phyloP scores from a whole-genome alignment of 352 stramenopile genomes.

The Labyrinthula sp. region DNA sequence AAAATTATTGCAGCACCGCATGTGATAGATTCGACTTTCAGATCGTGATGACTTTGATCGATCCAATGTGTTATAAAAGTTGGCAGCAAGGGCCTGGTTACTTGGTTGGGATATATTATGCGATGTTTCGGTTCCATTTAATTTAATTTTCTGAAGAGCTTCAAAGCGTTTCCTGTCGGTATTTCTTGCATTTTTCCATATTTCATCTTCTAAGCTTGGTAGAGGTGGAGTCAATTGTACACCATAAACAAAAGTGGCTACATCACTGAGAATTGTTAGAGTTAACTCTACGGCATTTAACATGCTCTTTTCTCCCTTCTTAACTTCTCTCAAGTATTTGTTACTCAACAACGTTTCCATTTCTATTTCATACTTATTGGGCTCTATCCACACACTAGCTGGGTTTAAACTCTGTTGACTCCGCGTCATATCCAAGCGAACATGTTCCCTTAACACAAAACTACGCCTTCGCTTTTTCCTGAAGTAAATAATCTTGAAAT shows the following conservation, averaged over 20 bases:
- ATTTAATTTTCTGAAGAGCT: not conserved
- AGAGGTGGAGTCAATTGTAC: not conserved
- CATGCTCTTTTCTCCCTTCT: not conserved
- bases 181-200: not conserved
- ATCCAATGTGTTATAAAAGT: constrained; percentile 59
- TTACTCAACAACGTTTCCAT: constrained; percentile 12
- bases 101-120: too few relatives aligned
- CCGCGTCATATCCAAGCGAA: constrained; percentile 21
- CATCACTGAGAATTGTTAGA: constrained; percentile 8
- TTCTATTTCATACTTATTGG: constrained; percentile 21
- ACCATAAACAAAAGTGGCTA: constrained; percentile 25
- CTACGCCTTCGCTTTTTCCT: constrained; percentile 17
- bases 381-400: not conserved
- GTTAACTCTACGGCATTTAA: constrained; percentile 7
- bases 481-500: constrained; percentile 21
- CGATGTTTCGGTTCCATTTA: too few relatives aligned
- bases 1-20: constrained; percentile 93
- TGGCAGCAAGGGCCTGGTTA: constrained; percentile 45
- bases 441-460: constrained; percentile 8
- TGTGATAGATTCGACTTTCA: constrained; percentile 79
- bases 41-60: constrained; percentile 49
- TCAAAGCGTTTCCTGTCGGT: not conserved
- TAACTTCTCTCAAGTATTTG: constrained; percentile 3
- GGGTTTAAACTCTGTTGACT: constrained; percentile 18
- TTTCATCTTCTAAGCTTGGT: not conserved